phyloP scores from a whole-genome alignment of 1,284 basidiomycete genomes.

The Peniophora sp. region DNA sequence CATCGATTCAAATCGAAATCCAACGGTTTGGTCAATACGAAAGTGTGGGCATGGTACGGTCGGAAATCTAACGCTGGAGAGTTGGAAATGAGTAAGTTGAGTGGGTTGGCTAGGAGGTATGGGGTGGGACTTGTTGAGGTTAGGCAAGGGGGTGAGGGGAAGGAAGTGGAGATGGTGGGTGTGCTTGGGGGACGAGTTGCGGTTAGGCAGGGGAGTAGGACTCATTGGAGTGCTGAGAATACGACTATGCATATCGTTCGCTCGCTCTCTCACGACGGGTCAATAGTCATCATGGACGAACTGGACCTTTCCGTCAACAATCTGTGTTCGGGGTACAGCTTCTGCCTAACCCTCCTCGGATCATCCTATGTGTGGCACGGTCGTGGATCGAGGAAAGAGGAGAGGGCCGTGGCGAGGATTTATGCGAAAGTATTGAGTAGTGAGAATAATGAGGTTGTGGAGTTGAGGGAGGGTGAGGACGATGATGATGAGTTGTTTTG shows the following conservation, averaged over 20 bases:
- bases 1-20: slow-evolving; percentile 57
- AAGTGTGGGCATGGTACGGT: slow-evolving; percentile 70
- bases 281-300: slow-evolving; percentile 53
- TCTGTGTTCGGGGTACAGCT: slow-evolving; percentile 74
- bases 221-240: slow-evolving; percentile 70
- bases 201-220: slow-evolving; percentile 64
- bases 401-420: slow-evolving; percentile 49
- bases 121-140: slow-evolving; percentile 52
- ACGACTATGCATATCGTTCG: slow-evolving; percentile 73
- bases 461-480: slow-evolving; percentile 55
- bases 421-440: slow-evolving; percentile 47
- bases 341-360: slow-evolving; percentile 61
- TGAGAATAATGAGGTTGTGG: slow-evolving; percentile 33
- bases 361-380: slow-evolving; percentile 76
- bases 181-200: slow-evolving; percentile 59
- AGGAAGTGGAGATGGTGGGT: slow-evolving; percentile 39
- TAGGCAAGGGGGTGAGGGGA: slow-evolving; percentile 53
- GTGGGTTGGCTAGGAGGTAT: slow-evolving; percentile 65
- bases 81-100: slow-evolving; percentile 53
- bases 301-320: slow-evolving; percentile 57
- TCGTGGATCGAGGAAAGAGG: slow-evolving; percentile 47
- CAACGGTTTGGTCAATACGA: slow-evolving; percentile 57
- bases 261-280: slow-evolving; percentile 29
- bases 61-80: slow-evolving; percentile 41
- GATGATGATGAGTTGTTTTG: slow-evolving; percentile 72